Percentiles rank a stretch among this genome's conserved stretches.
Conservation (phyloP, 2,329 filamentous ascomycete species). For the Massarina eburnea region DNA sequence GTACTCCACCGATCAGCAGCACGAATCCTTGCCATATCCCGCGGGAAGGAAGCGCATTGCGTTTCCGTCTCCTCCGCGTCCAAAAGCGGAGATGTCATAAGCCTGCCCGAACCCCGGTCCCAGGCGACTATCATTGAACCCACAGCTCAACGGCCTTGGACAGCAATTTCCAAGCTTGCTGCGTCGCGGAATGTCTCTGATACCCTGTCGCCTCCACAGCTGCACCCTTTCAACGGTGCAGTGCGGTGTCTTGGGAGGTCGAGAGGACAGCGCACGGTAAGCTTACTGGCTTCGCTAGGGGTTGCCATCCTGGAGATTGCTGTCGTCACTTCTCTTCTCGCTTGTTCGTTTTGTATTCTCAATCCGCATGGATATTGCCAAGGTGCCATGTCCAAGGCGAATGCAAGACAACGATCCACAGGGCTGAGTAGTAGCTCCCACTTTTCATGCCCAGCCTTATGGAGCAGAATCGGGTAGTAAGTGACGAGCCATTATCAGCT, state of each 20-base stretch:
- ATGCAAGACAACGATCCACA: neutral
- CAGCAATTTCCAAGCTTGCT: neutral
- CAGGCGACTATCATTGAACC: neutral
- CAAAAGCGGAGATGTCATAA: constrained; percentile 8
- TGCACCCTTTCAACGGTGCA: neutral
- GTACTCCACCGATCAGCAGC: constrained; percentile 4
- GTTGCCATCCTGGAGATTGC: neutral
- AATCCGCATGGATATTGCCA: neutral
- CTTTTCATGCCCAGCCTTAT: constrained; percentile 2
- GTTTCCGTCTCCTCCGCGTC: no score
- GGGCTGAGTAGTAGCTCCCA: constrained; percentile 5
- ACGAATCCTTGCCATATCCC: constrained; percentile 5
- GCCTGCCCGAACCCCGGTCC: neutral
- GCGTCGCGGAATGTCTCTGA: neutral
- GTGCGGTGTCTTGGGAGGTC: constrained; percentile 7
- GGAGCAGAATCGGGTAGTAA: neutral
- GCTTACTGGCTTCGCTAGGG: constrained; percentile 6
- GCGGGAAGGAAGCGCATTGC: constrained; percentile 22
- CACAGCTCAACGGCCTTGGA: neutral
- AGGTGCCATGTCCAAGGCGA: neutral
- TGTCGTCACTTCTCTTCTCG: neutral
- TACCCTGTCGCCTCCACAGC: constrained; percentile 7
- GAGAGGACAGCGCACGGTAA: constrained; percentile 3
- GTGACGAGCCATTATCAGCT: neutral
- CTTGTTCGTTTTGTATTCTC: neutral